phyloP scores from a whole-genome alignment of 805 yeast genomes.

The Metschnikowia drakensbergensis region DNA sequence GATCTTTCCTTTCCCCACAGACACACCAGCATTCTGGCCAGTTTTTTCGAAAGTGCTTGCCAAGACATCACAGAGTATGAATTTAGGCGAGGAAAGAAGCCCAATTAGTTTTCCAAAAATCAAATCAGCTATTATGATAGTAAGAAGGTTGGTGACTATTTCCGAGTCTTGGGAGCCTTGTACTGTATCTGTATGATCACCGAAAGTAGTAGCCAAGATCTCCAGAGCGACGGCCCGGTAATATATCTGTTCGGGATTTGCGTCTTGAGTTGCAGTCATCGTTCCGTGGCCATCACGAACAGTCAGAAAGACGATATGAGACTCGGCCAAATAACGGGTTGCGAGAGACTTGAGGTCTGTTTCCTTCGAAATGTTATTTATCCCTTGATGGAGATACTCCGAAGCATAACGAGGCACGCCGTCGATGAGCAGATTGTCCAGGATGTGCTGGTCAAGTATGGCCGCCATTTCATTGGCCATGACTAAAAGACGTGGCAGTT shows the following conservation, averaged over 20 bases:
- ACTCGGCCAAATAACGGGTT: slow-evolving; percentile 8
- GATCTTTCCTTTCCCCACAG: background rate
- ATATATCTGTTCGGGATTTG: background rate
- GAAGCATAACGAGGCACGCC: slow-evolving; percentile 11
- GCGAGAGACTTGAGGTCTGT: background rate
- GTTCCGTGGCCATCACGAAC: background rate
- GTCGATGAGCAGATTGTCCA: slow-evolving; percentile 3
- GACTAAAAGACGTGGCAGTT: slow-evolving; percentile 16
- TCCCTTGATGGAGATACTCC: background rate
- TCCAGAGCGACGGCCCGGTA: slow-evolving; percentile 8
- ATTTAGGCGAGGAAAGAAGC: slow-evolving; percentile 13
- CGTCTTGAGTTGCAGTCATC: background rate
- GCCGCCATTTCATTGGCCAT: slow-evolving; percentile 23
- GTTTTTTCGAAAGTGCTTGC: background rate
- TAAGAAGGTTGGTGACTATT: slow-evolving; percentile 11
- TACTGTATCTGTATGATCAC: background rate
- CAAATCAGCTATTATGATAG: slow-evolving; percentile 16
- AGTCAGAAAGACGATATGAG: slow-evolving; percentile 11
- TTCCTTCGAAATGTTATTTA: background rate
- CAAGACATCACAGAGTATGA: slow-evolving; percentile 1
- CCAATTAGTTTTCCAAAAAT: slow-evolving; percentile 11
- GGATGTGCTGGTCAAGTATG: slow-evolving; percentile 11
- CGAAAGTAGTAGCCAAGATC: slow-evolving; percentile 8
- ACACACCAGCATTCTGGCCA: background rate
- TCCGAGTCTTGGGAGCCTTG: slow-evolving; percentile 11